Conservation (phyloP, 1,284 basidiomycete genomes). For the Cryptococcus depauperatus region DNA sequence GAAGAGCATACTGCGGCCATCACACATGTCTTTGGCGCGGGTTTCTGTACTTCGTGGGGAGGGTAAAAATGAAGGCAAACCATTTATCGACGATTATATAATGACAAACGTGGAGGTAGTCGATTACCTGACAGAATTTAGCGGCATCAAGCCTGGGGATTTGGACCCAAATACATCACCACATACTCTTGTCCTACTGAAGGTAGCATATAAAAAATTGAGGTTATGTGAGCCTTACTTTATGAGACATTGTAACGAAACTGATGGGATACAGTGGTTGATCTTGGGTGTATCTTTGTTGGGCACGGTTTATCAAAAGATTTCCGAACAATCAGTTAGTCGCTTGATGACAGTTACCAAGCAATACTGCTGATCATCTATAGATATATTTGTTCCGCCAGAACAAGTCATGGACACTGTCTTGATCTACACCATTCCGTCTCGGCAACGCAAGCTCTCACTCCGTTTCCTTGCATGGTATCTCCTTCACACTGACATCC, state of each 20-base stretch:
- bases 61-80: slow-evolving; percentile 66
- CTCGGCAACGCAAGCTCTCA: slow-evolving; percentile 76
- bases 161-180: slow-evolving; percentile 74
- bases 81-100: slow-evolving; percentile 98
- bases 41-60: slow-evolving; percentile 89
- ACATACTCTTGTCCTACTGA: slow-evolving; percentile 87
- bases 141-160: slow-evolving; percentile 89
- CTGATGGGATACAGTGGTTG: slow-evolving; percentile 55
- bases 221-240: slow-evolving; percentile 50
- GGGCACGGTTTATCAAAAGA: slow-evolving; percentile 99
- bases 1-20: slow-evolving; percentile 83
- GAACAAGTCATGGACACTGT: slow-evolving; percentile 96
- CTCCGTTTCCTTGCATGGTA: slow-evolving; percentile 94
- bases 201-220: slow-evolving; percentile 97
- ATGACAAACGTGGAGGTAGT: slow-evolving; percentile 90
- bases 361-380: not conserved
- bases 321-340: slow-evolving; percentile 93
- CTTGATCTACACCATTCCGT: slow-evolving; percentile 77
- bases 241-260: not conserved
- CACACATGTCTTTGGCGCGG: slow-evolving; percentile 81
- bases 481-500: slow-evolving; percentile 81
- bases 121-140: slow-evolving; percentile 94
- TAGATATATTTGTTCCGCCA: slow-evolving; percentile 92
- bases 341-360: not conserved
- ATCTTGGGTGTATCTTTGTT: slow-evolving; percentile 91